Percentiles rank a stretch among this genome's conserved stretches.
Evolutionary conservation across 148 eudicot species (phyloP).

Genomic region (Spergularia bocconei): DNA sequence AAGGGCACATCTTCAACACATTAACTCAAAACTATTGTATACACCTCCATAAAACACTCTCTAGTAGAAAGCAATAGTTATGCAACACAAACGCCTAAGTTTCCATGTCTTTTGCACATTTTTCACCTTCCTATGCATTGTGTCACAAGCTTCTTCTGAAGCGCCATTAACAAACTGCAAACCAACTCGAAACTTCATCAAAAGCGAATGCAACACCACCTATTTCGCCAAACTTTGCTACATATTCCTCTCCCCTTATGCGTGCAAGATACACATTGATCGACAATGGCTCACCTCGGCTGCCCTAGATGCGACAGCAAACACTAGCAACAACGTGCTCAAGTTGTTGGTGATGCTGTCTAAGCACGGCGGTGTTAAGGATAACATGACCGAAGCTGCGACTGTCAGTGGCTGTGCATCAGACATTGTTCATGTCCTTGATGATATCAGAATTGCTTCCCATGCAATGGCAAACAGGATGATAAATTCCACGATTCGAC

Average conservation of each 20-base stretch:
- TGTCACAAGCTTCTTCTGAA: neutral
- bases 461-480: neutral
- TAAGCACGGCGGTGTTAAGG: conserved; percentile 14
- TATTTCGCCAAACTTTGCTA: conserved; percentile 14
- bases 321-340: neutral
- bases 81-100: neutral
- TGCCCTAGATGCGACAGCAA: neutral
- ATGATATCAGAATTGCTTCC: conserved; percentile 10
- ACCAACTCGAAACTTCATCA: conserved; percentile 4
- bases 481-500: neutral
- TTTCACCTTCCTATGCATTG: neutral
- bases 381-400: neutral
- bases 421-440: neutral
- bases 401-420: conserved; percentile 4
- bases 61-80: neutral
- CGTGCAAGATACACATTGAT: neutral
- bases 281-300: conserved; percentile 2
- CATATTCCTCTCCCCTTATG: conserved; percentile 12
- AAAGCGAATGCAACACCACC: conserved; percentile 11
- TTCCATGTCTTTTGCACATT: neutral
- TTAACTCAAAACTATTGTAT: neutral
- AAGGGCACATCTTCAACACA: neutral
- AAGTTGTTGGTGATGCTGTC: conserved; percentile 12
- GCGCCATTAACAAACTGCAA: neutral
- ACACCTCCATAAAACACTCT: neutral